Evolutionary conservation across 75 land plant genomes (phyloP).

Genomic region (Cupressus sempervirens): DNA sequence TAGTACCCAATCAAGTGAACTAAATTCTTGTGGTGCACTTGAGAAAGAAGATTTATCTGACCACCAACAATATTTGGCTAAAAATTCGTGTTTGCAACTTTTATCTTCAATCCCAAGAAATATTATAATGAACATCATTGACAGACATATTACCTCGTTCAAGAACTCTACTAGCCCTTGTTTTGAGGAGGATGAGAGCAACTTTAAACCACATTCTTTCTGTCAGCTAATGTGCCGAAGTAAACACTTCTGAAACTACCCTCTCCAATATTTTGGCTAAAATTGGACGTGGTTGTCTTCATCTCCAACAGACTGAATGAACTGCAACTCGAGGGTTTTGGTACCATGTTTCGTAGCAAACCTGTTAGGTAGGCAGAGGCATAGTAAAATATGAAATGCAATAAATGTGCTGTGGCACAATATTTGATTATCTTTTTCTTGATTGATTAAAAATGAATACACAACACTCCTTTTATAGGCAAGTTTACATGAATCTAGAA

Average conservation of each 20-base stretch:
- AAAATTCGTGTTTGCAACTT: too few species aligned
- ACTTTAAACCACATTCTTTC: slow-evolving; percentile 22
- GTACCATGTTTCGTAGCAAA: neutral
- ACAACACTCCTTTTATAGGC: too few species aligned
- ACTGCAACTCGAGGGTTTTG: neutral
- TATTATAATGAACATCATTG: neutral
- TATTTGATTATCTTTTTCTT: too few species aligned
- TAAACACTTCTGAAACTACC: slow-evolving; percentile 25
- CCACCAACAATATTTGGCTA: neutral
- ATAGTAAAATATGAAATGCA: too few species aligned
- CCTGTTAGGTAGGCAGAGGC: too few species aligned
- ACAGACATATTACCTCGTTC: slow-evolving; percentile 12
- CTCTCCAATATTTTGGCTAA: slow-evolving; percentile 18
- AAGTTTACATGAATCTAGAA: too few species aligned
- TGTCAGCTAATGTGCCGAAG: slow-evolving; percentile 22
- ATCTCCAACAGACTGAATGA: slow-evolving; percentile 5
- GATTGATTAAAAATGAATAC: too few species aligned
- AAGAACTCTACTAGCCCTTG: slow-evolving; percentile 22
- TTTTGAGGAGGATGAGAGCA: neutral
- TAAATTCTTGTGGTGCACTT: neutral
- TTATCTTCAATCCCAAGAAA: neutral
- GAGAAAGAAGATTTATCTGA: neutral
- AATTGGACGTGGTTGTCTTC: slow-evolving; percentile 15
- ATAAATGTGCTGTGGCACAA: too few species aligned
- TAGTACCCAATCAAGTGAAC: neutral